Percentiles rank a stretch among this genome's conserved stretches.
phyloP scores from a whole-genome alignment of 2,329 filamentous ascomycete genomes.

The Verticillium klebahnii region DNA sequence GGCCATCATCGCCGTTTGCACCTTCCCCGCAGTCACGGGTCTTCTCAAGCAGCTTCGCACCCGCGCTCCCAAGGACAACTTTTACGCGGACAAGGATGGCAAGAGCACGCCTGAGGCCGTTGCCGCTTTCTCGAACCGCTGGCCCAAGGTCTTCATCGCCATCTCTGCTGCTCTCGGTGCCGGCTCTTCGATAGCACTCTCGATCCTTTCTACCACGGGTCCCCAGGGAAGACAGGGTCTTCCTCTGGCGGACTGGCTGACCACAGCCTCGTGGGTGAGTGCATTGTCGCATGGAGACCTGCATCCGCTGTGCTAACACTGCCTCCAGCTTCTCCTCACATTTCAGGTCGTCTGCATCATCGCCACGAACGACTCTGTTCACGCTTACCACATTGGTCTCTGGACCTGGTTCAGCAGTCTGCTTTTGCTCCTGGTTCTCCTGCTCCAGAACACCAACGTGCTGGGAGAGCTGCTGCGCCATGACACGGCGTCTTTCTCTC shows the following conservation, averaged over 20 bases:
- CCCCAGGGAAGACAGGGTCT: slow-evolving; percentile 24
- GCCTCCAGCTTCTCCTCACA: slow-evolving; percentile 30
- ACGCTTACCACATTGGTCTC: slow-evolving; percentile 48
- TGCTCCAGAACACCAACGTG: slow-evolving; percentile 39
- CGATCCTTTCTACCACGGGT: slow-evolving; percentile 45
- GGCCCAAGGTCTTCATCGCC: slow-evolving; percentile 51
- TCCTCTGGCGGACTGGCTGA: slow-evolving; percentile 55
- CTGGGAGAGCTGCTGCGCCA: slow-evolving; percentile 26
- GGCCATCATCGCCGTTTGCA: slow-evolving; percentile 27
- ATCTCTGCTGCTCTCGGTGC: slow-evolving; percentile 50
- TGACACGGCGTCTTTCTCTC: slow-evolving; percentile 28
- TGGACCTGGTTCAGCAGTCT: slow-evolving; percentile 44
- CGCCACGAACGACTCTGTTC: slow-evolving; percentile 44
- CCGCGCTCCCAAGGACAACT: slow-evolving; percentile 31
- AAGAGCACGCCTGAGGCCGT: slow-evolving; percentile 60
- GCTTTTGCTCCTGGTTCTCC: slow-evolving; percentile 35
- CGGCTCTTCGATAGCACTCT: slow-evolving; percentile 49
- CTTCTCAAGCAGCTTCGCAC: slow-evolving; percentile 28
- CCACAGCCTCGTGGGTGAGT: slow-evolving; percentile 59
- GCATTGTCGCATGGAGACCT: background rate
- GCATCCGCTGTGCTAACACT: background rate
- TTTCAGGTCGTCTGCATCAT: slow-evolving; percentile 47
- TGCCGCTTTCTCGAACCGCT: slow-evolving; percentile 55
- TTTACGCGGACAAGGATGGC: slow-evolving; percentile 68
- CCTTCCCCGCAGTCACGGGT: slow-evolving; percentile 30